Conservation (phyloP, 768 basidiomycete genomes). For the Dentipellis sp. region DNA sequence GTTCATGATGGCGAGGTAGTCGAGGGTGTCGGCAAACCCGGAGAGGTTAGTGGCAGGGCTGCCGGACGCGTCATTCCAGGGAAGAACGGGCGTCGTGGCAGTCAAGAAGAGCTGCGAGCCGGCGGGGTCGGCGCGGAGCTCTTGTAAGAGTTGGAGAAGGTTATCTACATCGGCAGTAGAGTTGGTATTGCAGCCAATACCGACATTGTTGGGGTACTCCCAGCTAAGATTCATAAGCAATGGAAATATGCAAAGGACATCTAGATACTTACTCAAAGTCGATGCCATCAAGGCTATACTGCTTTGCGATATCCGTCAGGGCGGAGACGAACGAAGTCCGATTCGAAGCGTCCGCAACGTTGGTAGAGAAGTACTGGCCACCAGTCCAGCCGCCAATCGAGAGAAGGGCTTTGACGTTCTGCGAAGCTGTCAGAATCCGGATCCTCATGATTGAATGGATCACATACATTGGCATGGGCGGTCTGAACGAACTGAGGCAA, state of each 20-base stretch:
- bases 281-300: slow-evolving; percentile 8
- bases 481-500: slow-evolving; percentile 16
- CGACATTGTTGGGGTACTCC: slow-evolving; percentile 56
- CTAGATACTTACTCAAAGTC: slow-evolving; percentile 6
- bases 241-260: not conserved
- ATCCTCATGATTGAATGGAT: not conserved
- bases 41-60: slow-evolving; percentile 52
- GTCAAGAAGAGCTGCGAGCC: slow-evolving; percentile 58
- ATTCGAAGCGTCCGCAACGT: slow-evolving; percentile 4
- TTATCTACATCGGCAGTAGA: slow-evolving; percentile 64
- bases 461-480: slow-evolving; percentile 14
- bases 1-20: slow-evolving; percentile 70
- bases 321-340: slow-evolving; percentile 7
- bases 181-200: slow-evolving; percentile 62
- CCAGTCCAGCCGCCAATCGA: slow-evolving; percentile 11
- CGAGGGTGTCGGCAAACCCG: slow-evolving; percentile 56
- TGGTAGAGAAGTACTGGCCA: slow-evolving; percentile 7
- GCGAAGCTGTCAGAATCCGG: not conserved
- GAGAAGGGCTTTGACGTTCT: slow-evolving; percentile 9
- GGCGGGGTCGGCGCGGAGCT: slow-evolving; percentile 47
- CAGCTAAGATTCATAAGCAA: slow-evolving; percentile 2
- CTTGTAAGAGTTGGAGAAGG: slow-evolving; percentile 67
- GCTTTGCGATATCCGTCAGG: not conserved
- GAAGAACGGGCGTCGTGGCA: slow-evolving; percentile 56
- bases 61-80: slow-evolving; percentile 55